Percentiles rank a stretch among this genome's conserved stretches.
These are phyloP conservation scores for Dactylis glomerata DNA, from an alignment of 176 grass and related monocot species.

Conservation along the genomic window DNA sequence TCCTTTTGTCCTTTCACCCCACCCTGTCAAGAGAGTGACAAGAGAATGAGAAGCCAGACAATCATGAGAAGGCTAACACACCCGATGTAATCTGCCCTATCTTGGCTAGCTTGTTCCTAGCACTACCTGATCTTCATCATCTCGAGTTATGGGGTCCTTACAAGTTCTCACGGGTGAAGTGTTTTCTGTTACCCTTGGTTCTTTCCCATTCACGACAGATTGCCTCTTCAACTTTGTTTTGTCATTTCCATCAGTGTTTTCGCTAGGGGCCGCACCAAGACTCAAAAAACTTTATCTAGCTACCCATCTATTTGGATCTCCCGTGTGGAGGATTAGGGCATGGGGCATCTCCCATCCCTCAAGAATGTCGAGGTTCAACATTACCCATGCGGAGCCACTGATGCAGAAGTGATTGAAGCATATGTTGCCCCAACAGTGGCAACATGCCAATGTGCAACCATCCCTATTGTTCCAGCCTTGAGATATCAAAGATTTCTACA, in stretches of 20 bases:
- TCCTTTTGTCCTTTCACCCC: too few species aligned
- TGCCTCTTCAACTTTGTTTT: background rate
- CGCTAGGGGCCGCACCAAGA: background rate
- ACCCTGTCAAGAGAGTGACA: too few species aligned
- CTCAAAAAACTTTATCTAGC: background rate
- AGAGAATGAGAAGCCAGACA: too few species aligned
- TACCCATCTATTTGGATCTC: background rate
- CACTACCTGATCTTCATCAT: background rate
- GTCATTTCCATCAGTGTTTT: background rate
- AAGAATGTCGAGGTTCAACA: fast-evolving
- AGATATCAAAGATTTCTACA: background rate
- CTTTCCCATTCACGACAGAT: background rate
- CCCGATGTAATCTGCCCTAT: too few species aligned
- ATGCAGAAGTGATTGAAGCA: background rate
- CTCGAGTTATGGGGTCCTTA: fast-evolving
- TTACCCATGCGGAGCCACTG: background rate
- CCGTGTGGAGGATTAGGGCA: background rate
- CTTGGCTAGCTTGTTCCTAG: too few species aligned
- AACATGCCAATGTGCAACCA: background rate
- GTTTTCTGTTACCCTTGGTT: too few species aligned
- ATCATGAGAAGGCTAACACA: too few species aligned
- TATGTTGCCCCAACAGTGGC: background rate
- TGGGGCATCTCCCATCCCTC: background rate
- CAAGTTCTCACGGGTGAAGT: background rate
- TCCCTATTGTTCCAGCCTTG: background rate